Base-by-base conservation (phyloP, 2,329 filamentous ascomycete genomes). In the Knoxdaviesia proteae region DNA sequence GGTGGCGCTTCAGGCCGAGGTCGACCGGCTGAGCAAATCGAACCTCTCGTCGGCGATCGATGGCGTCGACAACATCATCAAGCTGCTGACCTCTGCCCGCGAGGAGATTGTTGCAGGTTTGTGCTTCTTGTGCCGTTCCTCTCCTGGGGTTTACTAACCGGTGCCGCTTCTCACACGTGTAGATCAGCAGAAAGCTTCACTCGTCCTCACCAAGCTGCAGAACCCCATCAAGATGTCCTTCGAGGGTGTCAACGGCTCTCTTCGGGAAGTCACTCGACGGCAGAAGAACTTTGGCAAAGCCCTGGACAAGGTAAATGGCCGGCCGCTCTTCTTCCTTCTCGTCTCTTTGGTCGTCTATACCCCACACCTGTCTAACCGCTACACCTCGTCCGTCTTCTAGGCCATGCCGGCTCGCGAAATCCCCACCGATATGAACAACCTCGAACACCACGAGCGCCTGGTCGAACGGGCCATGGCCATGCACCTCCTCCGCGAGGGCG, bases 391-490 rank as follows among this genome's bases (percentile, higher is more conserved):
- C 60, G 20, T 67, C 63, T 5, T 52, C 58, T 7, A 74, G 77
- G 9, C 65, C 81, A 9, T 74, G 88, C 0, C 81, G 78, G 9
- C 80, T 76, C 53, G 81, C 87, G 45, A 77, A 84, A 52, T 47
- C n/a, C 44, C 46, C 7, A 31, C 30, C 33, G 36, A 84, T 34
- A 75, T 94, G 58, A 77, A 74, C 1, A 71, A 77, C 20, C 39
- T 42, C 20, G 43, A 45, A 33, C 36, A 47, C 32, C 77, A 92
- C 49, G 71, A 80, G 4, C 66, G 70, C 10, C 68, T 94, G 8
- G 84, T 96, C 55, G 92, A 94, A 60, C 76, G 87, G 44, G 88
- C 90, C 6, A 92, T 98, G 51, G 83, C 83, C 7, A 94, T 96
- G 86, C 90, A 98, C 55, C 71, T 98, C 29, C 70, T 98, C 36